Base-by-base conservation (phyloP, 2,329 filamentous ascomycete genomes). In the Drechmeria coniospora region DNA sequence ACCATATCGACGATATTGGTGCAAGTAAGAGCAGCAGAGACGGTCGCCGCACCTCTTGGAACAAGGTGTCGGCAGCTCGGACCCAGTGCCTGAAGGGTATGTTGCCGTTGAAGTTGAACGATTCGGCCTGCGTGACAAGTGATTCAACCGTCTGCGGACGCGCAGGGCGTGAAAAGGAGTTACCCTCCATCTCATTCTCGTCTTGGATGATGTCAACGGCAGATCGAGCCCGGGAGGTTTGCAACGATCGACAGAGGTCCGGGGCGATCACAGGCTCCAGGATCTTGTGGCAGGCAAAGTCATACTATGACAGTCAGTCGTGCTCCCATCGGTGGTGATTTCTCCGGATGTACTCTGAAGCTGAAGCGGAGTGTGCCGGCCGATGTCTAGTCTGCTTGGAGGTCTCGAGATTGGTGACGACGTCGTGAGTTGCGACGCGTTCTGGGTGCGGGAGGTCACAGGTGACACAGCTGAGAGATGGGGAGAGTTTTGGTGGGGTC, bases 31-130 rank as follows among this genome's bases (percentile, higher is more conserved):
- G n/a, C n/a, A n/a, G n/a, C n/a, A n/a, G n/a, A n/a, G n/a, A n/a
- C n/a, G n/a, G n/a, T n/a, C 15, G n/a, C 50, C 63, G 27, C 41
- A 92, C 84, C 68, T 93, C 80, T 52, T 82, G 78, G 35, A 79
- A 65, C 28, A 94, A 59, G 5, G 77, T 80, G 34, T 79, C 74
- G 5, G 83, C 81, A 3, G 84, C 80, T 20, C 83, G 70, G 16
- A 84, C 59, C 80, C 84, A 93, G 49, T 79, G 74, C 38, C 76
- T 78, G 31, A 95, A 63, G 3, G 78, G 69, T 28, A 93, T 78
- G 18, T 68, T 65, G 2, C 67, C 65, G 48, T 84, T 81, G 57
- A 86, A 95, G 32, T 79, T 72, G 49, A 90, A 94, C 37, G 78
- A 71, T 36, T 75, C 65, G 3, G 87, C 90, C 40, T 76, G 73